A percentile compares a stretch with the other conserved stretches of the same genome.
Evolutionary conservation across 2,329 filamentous ascomycete species (phyloP).

Genomic region (Chaetothyriales sp.): DNA sequence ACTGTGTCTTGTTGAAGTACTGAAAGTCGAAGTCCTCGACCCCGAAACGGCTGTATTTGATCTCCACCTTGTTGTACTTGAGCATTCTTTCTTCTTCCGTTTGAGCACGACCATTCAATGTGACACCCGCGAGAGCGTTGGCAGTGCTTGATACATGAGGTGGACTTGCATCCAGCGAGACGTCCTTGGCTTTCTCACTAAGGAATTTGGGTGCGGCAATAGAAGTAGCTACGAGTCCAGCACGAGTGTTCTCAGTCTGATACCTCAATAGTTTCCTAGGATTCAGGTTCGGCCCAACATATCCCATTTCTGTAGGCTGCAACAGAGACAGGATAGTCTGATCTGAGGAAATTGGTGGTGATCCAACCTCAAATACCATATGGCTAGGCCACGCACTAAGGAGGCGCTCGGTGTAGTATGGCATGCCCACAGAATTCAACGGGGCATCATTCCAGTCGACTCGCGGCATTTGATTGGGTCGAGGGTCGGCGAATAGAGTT

Average conservation of each 20-base stretch:
- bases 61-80: constrained; percentile 88
- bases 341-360: constrained; percentile 64
- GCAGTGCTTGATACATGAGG: constrained; percentile 30
- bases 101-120: constrained; percentile 48
- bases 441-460: constrained; percentile 67
- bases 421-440: constrained; percentile 75
- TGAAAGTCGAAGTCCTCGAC: constrained; percentile 99
- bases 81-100: constrained; percentile 69
- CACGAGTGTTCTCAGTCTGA: constrained; percentile 66
- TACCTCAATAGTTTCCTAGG: constrained; percentile 61
- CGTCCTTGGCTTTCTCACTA: constrained; percentile 75
- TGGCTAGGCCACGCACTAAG: constrained; percentile 83
- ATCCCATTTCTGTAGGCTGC: constrained; percentile 59
- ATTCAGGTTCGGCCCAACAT: constrained; percentile 55
- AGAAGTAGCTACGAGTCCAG: constrained; percentile 48
- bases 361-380: constrained; percentile 70
- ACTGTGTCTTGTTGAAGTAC: constrained; percentile 89
- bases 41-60: constrained; percentile 97
- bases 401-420: constrained; percentile 78
- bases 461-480: constrained; percentile 44
- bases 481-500: constrained; percentile 60
- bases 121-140: constrained; percentile 53
- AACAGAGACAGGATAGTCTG: constrained; percentile 54
- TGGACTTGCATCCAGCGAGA: constrained; percentile 27
- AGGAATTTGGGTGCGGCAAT: constrained; percentile 75